Evolutionary conservation across 108 stramenopile genomes (phyloP).

Genomic region (Epipyxis sp.): DNA sequence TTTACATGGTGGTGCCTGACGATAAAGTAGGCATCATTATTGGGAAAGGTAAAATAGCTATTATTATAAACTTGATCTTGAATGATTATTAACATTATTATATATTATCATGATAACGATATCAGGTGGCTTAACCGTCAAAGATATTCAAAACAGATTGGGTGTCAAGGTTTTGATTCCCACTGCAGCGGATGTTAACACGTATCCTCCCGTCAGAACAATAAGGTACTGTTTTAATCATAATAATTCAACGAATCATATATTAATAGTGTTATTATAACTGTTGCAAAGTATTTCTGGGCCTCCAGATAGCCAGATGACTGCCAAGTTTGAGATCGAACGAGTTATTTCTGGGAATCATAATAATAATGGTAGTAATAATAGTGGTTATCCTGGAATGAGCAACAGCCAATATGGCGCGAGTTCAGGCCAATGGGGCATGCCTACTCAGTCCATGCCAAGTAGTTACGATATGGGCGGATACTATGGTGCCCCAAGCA

Average conservation of each 20-base stretch:
- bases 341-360: constrained; percentile 20
- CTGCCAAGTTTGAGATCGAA: constrained; percentile 55
- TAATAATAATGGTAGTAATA: not conserved
- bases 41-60: too few relatives aligned
- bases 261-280: not conserved
- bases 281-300: not conserved
- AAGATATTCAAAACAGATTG: constrained; percentile 62
- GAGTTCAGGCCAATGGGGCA: not conserved
- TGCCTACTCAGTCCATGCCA: constrained; percentile 42
- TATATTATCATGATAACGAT: too few relatives aligned
- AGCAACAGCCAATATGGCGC: constrained; percentile 23
- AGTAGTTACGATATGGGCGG: constrained; percentile 37
- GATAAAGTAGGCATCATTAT: constrained; percentile 44
- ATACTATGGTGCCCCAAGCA: constrained; percentile 27
- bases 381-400: constrained; percentile 2
- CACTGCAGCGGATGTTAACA: not conserved
- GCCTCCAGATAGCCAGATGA: constrained; percentile 44
- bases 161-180: constrained; percentile 22
- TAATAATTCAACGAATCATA: not conserved
- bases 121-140: constrained; percentile 65
- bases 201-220: constrained; percentile 61
- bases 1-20: constrained; percentile 38
- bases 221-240: constrained; percentile 47
- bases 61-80: too few relatives aligned
- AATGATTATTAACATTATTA: too few relatives aligned